A percentile compares a stretch with the other conserved stretches of the same genome.
Evolutionary conservation across 352 stramenopile genomes (phyloP).

Genomic region (Phytopythium delawarense): DNA sequence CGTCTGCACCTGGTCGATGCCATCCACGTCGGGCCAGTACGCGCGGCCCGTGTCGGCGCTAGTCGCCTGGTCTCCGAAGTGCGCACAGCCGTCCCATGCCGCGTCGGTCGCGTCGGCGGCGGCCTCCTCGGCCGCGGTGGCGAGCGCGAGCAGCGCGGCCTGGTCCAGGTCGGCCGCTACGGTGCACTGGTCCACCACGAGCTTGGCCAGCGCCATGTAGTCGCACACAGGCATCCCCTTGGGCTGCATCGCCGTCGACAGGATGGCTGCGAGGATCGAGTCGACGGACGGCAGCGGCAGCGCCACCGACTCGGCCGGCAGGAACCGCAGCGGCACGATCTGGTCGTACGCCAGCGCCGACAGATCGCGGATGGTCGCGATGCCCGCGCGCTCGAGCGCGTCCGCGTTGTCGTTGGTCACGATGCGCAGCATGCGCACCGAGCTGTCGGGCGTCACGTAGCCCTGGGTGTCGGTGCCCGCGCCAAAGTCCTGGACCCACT

Average conservation of each 20-base stretch:
- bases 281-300: slow-evolving; percentile 2
- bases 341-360: slow-evolving; percentile 44
- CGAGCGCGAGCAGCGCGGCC: slow-evolving; percentile 41
- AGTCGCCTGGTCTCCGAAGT: slow-evolving; percentile 34
- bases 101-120: slow-evolving; percentile 11
- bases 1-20: slow-evolving; percentile 57
- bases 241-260: not conserved
- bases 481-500: slow-evolving; percentile 52
- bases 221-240: slow-evolving; percentile 57
- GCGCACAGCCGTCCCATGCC: slow-evolving; percentile 59
- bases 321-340: slow-evolving; percentile 39
- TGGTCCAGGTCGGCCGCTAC: slow-evolving; percentile 41
- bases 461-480: slow-evolving; percentile 18
- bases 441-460: slow-evolving; percentile 46
- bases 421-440: slow-evolving; percentile 40
- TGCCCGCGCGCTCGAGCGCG: slow-evolving; percentile 44
- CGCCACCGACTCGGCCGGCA: slow-evolving; percentile 1
- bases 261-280: not conserved
- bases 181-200: slow-evolving; percentile 51
- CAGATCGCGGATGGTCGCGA: slow-evolving; percentile 84
- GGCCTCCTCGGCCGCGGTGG: slow-evolving; percentile 2
- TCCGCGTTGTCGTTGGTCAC: slow-evolving; percentile 51
- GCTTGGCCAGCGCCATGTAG: slow-evolving; percentile 58
- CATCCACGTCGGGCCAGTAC: slow-evolving; percentile 57
- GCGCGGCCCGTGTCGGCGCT: slow-evolving; percentile 38